Conservation (phyloP, 768 basidiomycete genomes). For the Mycena olivaceomarginata region DNA sequence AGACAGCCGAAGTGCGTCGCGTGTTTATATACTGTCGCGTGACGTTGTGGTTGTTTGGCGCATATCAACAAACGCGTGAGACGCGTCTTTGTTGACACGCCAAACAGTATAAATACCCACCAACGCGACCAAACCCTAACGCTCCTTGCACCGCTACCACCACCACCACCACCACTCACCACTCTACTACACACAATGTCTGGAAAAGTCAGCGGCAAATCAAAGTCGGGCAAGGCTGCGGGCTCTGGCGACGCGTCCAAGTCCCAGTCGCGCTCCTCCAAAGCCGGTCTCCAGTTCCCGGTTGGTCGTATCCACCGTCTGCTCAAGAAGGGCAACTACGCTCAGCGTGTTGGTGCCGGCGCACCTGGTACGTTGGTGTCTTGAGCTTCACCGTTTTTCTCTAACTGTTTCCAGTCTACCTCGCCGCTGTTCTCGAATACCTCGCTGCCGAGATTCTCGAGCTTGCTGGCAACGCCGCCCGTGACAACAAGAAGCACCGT, state of each 20-base stretch:
- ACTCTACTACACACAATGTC: constrained; percentile 53
- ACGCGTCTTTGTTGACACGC: constrained; percentile 60
- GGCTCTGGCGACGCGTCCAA: constrained; percentile 61
- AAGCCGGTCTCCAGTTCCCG: constrained; percentile 83
- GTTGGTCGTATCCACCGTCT: constrained; percentile 91
- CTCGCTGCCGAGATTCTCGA: constrained; percentile 92
- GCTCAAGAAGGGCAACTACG: constrained; percentile 86
- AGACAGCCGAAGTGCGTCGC: constrained; percentile 22
- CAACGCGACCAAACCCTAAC: constrained; percentile 21
- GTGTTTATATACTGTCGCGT: constrained; percentile 66
- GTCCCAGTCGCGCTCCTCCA: constrained; percentile 77
- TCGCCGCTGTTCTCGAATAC: constrained; percentile 90
- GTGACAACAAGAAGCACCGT: constrained; percentile 88
- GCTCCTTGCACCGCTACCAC: constrained; percentile 34
- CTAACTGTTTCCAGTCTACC: constrained; percentile 71
- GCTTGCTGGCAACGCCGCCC: constrained; percentile 86
- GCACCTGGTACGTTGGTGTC: constrained; percentile 72
- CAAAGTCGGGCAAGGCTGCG: constrained; percentile 61
- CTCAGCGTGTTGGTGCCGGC: constrained; percentile 86
- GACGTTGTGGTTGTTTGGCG: constrained; percentile 66
- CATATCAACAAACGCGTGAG: constrained; percentile 54
- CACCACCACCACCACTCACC: constrained; percentile 38
- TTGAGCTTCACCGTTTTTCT: not conserved
- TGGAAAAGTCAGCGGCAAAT: constrained; percentile 58
- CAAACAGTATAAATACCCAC: constrained; percentile 53